Evolutionary conservation across 495 filamentous ascomycete genomes (phyloP), one percentile per base, ranked within the genome.

Genomic region (Choiromyces venosus): DNA sequence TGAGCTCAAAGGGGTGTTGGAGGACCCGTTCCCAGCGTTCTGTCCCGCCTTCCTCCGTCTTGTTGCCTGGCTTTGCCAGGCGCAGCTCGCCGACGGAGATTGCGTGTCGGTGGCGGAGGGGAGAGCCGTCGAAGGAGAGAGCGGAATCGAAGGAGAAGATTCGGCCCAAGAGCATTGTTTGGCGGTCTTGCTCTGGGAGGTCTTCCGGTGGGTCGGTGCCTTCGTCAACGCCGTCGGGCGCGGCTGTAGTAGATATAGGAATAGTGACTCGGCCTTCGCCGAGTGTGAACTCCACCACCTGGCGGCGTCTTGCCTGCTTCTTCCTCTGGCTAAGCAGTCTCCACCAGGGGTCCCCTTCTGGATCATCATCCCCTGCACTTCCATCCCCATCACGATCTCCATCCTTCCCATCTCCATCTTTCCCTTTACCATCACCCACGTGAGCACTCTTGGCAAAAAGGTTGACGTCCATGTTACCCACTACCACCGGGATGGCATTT

Each of bases 1-100:
- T 93, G 69, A 99, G 85, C 71, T 96, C 92, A 74, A 98, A 99
- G 40, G 93, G 91, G 83, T 97, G 90, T 78, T 94, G 86, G 37
- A 98, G 83, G 37, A 98, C 93, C 65, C 88, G 87, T 82, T 97
- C 93, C 95, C 95, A 99, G 69, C 94, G 88, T 81, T 93, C 92
- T 0, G 89, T 91, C 25, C 95, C 95, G 36, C 92, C 91, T 69
- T 90, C 88, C 78, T 92, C 90, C 0, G 96, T 99, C 72, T 89
- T 89, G 81, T 98, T 99, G 18, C 95, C 96, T 0, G 95, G 95
- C 46, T 90, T 88, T 19, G 86, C 81, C 12, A 99, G 84, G 10
- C 93, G 90, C 6, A 98, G 86, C 78, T 95, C 92, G 40, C 94
- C 95, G 12, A 89, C 86, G 0, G 94, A 95, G 39, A 83, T 86